A percentile compares a stretch with the other conserved stretches of the same genome.
Evolutionary conservation across 352 stramenopile genomes (phyloP).

Genomic region (Phytophthora pini): DNA sequence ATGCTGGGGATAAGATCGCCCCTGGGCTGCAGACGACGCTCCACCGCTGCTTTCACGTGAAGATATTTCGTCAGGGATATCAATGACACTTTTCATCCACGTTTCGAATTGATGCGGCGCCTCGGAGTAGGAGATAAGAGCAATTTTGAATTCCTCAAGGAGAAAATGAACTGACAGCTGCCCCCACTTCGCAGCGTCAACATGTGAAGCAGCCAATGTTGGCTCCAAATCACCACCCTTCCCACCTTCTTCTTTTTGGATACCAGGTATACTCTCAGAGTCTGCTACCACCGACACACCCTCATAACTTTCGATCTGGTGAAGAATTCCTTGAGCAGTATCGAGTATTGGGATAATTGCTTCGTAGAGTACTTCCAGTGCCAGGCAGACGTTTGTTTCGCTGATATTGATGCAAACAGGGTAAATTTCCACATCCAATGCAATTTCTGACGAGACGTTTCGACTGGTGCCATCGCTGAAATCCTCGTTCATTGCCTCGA

Average conservation of each 20-base stretch:
- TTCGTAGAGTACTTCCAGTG: slow-evolving; percentile 44
- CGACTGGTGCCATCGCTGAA: not conserved
- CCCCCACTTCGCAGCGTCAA: slow-evolving; percentile 11
- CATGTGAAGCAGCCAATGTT: slow-evolving; percentile 1
- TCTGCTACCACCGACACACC: slow-evolving; percentile 17
- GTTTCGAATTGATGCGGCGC: slow-evolving; percentile 53
- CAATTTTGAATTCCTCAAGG: slow-evolving; percentile 60
- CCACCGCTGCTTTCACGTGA: slow-evolving; percentile 43
- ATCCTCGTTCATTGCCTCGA: slow-evolving; percentile 6
- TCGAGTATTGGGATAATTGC: slow-evolving; percentile 42
- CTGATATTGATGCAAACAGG: slow-evolving; percentile 55
- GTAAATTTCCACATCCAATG: slow-evolving; percentile 39
- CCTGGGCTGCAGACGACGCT: slow-evolving; percentile 28
- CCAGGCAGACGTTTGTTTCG: slow-evolving; percentile 46
- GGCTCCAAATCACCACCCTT: slow-evolving; percentile 2
- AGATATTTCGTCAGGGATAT: slow-evolving; percentile 43
- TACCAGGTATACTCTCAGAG: slow-evolving; percentile 15
- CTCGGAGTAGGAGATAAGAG: slow-evolving; percentile 53
- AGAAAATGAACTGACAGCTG: slow-evolving; percentile 36
- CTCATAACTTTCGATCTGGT: slow-evolving; percentile 31
- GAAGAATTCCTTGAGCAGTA: slow-evolving; percentile 28
- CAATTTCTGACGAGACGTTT: slow-evolving; percentile 12
- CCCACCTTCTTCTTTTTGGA: slow-evolving; percentile 5
- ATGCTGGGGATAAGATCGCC: slow-evolving; percentile 36
- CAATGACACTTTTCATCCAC: slow-evolving; percentile 57